These are phyloP conservation scores for Aspergillus sp. DNA, from an alignment of 2,329 filamentous ascomycete genomes.

Conservation along the genomic window DNA sequence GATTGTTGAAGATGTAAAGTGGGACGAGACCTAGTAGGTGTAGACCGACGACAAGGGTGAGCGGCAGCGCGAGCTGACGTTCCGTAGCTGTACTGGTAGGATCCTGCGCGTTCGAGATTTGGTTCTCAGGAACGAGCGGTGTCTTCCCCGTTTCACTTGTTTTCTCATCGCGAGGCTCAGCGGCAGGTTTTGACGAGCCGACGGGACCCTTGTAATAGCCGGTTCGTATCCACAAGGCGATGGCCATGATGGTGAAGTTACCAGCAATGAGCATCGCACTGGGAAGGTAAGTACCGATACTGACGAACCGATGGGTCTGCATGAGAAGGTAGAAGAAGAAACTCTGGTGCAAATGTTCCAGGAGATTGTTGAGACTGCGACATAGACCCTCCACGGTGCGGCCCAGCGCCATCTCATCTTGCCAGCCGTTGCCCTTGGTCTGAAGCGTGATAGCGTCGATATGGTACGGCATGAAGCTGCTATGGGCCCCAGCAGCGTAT, in stretches of 20 bases:
- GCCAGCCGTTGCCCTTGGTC: constrained; percentile 87
- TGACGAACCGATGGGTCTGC: constrained; percentile 89
- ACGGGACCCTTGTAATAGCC: constrained; percentile 52
- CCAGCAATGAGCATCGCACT: constrained; percentile 96
- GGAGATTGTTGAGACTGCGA: constrained; percentile 89
- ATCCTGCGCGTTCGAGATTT: constrained; percentile 4
- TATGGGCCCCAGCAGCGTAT: constrained; percentile 86
- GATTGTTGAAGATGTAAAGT: constrained; percentile 81
- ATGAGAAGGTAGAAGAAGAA: constrained; percentile 99
- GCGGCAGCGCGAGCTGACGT: constrained; percentile 50
- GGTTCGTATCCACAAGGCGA: constrained; percentile 89
- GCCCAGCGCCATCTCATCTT: constrained; percentile 96
- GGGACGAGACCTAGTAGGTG: constrained; percentile 79
- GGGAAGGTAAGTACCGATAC: constrained; percentile 94
- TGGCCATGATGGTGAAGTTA: constrained; percentile 94
- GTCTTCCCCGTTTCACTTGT: constrained; percentile 22
- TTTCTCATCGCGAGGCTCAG: constrained; percentile 35
- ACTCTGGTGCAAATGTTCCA: constrained; percentile 96
- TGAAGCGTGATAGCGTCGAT: constrained; percentile 94
- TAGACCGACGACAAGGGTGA: constrained; percentile 68
- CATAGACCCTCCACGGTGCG: constrained; percentile 87
- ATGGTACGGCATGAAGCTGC: constrained; percentile 95
- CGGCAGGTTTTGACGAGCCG: constrained; percentile 17
- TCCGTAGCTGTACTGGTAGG: constrained; percentile 32
- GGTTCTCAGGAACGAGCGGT: constrained; percentile 12